Percentiles rank a stretch among this genome's conserved stretches.
Conservation (phyloP, 179 eudicot species). For the Heliamphora pulchella region DNA sequence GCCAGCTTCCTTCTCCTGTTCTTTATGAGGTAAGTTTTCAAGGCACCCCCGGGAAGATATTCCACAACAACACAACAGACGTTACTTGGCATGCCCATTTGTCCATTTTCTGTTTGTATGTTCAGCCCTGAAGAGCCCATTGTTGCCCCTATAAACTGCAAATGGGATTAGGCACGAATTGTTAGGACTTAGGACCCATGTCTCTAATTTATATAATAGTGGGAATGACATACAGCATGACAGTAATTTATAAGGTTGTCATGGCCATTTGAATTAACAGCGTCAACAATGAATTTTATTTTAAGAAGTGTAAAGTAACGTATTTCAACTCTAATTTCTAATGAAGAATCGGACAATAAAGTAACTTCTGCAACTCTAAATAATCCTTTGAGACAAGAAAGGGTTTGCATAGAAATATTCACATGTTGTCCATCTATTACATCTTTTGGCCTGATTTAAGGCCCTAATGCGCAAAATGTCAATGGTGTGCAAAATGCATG, state of each 20-base stretch:
- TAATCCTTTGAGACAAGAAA: too few relatives aligned
- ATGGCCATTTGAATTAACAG: not conserved
- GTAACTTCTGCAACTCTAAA: too few relatives aligned
- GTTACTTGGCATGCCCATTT: conserved; percentile 83
- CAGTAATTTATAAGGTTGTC: not conserved
- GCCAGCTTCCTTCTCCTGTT: conserved; percentile 79
- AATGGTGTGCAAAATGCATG: too few relatives aligned
- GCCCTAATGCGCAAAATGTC: too few relatives aligned
- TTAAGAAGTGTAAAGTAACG: not conserved
- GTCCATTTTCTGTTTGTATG: conserved; percentile 80
- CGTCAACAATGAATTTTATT: not conserved
- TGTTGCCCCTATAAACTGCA: conserved; percentile 96
- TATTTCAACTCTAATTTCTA: not conserved
- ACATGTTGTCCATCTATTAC: too few relatives aligned
- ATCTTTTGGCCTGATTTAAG: too few relatives aligned
- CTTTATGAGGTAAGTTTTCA: conserved; percentile 88
- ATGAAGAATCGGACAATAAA: not conserved
- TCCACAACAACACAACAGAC: conserved; percentile 95
- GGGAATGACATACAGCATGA: not conserved
- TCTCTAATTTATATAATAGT: not conserved
- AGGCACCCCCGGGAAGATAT: conserved; percentile 91
- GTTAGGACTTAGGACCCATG: conserved; percentile 5
- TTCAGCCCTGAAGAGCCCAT: conserved; percentile 84
- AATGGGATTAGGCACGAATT: conserved; percentile 2
- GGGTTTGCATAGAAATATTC: too few relatives aligned